Evolutionary conservation across 495 filamentous ascomycete species (phyloP).

Genomic region (Lineolata rhizophorae): DNA sequence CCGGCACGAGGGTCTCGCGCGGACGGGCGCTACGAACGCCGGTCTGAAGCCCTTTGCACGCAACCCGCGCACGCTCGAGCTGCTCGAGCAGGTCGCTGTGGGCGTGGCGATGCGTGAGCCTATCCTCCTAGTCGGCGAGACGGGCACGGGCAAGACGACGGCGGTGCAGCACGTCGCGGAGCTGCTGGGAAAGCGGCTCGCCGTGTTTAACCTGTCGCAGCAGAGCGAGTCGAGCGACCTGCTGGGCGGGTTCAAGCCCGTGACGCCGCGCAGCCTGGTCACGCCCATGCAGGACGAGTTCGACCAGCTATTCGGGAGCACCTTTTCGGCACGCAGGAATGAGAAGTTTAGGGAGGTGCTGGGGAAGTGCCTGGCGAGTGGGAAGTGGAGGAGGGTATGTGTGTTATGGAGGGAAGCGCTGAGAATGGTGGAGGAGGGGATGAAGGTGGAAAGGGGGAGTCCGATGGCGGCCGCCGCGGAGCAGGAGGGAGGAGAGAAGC

Average conservation of each 20-base stretch:
- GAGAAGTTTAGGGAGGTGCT: slow-evolving; percentile 62
- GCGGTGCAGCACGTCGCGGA: slow-evolving; percentile 82
- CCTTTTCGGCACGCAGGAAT: slow-evolving; percentile 72
- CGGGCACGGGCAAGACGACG: slow-evolving; percentile 93
- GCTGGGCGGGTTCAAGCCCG: slow-evolving; percentile 86
- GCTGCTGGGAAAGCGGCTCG: slow-evolving; percentile 57
- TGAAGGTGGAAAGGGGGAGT: slow-evolving; percentile 15
- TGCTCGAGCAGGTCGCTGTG: slow-evolving; percentile 69
- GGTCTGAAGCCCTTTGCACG: slow-evolving; percentile 37
- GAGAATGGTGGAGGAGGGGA: slow-evolving; percentile 56
- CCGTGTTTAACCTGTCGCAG: slow-evolving; percentile 85
- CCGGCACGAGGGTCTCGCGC: background rate
- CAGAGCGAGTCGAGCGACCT: slow-evolving; percentile 91
- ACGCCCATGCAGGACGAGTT: slow-evolving; percentile 87
- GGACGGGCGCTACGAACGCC: slow-evolving; percentile 6
- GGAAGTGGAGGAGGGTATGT: slow-evolving; percentile 65
- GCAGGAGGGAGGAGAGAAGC: slow-evolving; percentile 42
- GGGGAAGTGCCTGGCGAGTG: slow-evolving; percentile 52
- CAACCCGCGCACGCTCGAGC: slow-evolving; percentile 43
- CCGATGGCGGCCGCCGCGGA: slow-evolving; percentile 17
- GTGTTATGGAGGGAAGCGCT: slow-evolving; percentile 77
- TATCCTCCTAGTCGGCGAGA: slow-evolving; percentile 85
- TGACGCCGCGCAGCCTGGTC: slow-evolving; percentile 69
- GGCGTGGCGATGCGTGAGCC: slow-evolving; percentile 70
- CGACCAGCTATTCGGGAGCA: slow-evolving; percentile 64